These are phyloP conservation scores for Stagonosporopsis rhizophila DNA, from an alignment of 2,329 filamentous ascomycete species.

Conservation along the genomic window DNA sequence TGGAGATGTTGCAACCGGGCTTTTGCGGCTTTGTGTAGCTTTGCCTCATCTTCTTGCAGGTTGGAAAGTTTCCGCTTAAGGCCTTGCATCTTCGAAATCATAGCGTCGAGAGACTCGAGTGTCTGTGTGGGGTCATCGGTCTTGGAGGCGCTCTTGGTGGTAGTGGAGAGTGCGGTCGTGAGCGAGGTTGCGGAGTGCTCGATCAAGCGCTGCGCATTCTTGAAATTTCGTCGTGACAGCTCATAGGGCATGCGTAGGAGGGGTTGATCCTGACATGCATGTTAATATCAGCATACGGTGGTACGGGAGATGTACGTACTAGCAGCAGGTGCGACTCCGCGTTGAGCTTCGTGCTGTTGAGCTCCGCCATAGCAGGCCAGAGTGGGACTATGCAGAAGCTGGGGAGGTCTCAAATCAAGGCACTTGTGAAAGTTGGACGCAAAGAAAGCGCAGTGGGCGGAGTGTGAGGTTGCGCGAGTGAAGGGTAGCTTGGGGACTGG, in stretches of 20 bases:
- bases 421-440: neutral
- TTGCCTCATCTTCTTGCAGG: constrained; percentile 79
- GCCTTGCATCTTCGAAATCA: constrained; percentile 83
- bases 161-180: constrained; percentile 63
- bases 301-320: constrained; percentile 54
- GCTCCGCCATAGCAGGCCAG: constrained; percentile 52
- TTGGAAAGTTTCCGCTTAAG: constrained; percentile 85
- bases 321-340: constrained; percentile 78
- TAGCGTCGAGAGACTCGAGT: constrained; percentile 81
- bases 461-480: neutral
- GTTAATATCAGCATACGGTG: neutral
- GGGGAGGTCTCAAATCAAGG: too few relatives aligned
- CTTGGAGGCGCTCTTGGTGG: constrained; percentile 68
- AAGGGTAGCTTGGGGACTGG: neutral
- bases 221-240: constrained; percentile 92
- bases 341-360: constrained; percentile 70
- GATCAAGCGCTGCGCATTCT: constrained; percentile 77
- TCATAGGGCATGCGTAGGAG: constrained; percentile 92
- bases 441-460: neutral
- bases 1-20: constrained; percentile 82
- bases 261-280: constrained; percentile 78
- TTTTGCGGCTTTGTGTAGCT: constrained; percentile 75
- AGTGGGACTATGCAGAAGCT: neutral
- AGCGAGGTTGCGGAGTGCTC: constrained; percentile 73
- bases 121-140: constrained; percentile 52